Conservation (phyloP, 2,329 filamentous ascomycete species). For the Stachybotrys chlorohalonatus region DNA sequence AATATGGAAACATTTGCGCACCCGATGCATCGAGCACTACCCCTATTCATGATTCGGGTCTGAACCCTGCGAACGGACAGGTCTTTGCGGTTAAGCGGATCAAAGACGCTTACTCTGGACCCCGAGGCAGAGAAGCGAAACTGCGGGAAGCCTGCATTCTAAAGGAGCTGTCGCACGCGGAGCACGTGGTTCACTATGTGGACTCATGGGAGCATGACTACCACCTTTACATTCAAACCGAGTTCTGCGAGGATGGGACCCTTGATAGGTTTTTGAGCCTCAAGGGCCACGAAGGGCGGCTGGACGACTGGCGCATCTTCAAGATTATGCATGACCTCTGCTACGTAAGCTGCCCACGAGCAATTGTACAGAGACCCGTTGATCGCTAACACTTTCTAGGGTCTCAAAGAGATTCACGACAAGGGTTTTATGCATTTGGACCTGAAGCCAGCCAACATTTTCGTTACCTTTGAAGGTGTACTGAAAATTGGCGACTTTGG, state of each 20-base stretch:
- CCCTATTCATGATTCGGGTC: conserved; percentile 37
- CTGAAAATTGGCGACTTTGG: conserved; percentile 85
- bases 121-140: conserved; percentile 72
- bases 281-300: conserved; percentile 70
- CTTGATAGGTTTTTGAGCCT: conserved; percentile 78
- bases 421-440: conserved; percentile 80
- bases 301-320: conserved; percentile 98
- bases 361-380: not conserved
- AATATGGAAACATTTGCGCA: conserved; percentile 19
- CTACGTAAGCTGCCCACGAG: conserved; percentile 48
- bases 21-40: conserved; percentile 34
- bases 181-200: conserved; percentile 77
- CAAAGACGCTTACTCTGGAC: conserved; percentile 67
- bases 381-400: conserved; percentile 39
- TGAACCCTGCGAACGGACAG: conserved; percentile 42
- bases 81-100: conserved; percentile 94
- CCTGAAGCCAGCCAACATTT: conserved; percentile 75
- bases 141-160: conserved; percentile 77
- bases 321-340: conserved; percentile 87
- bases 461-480: conserved; percentile 72
- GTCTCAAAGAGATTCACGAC: conserved; percentile 82
- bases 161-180: conserved; percentile 64
- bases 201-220: conserved; percentile 81
- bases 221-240: conserved; percentile 92
- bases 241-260: conserved; percentile 92